These are phyloP conservation scores for Monotropa hypopitys DNA, from an alignment of 179 eudicot genomes.

Conservation along the genomic window DNA sequence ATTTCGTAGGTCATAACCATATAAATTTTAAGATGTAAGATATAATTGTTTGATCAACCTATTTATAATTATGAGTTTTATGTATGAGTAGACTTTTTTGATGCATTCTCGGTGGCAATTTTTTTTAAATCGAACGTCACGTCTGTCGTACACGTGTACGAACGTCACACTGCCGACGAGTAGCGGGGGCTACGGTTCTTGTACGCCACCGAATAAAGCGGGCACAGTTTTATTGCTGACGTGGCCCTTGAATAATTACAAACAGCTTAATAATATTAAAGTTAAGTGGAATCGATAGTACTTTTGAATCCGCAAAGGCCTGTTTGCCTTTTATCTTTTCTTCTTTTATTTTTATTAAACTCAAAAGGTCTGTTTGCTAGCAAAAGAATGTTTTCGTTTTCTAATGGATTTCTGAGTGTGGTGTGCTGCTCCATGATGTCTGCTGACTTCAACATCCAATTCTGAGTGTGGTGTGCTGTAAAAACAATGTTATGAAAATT, in stretches of 20 bases:
- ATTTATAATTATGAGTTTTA: too few relatives aligned
- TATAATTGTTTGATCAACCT: too few relatives aligned
- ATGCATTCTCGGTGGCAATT: constrained; percentile 12
- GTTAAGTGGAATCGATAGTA: constrained; percentile 6
- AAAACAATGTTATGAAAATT: too few relatives aligned
- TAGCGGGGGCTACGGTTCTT: constrained; percentile 10
- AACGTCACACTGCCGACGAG: constrained; percentile 29
- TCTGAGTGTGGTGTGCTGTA: too few relatives aligned
- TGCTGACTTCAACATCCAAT: too few relatives aligned
- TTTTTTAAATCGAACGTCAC: constrained; percentile 4
- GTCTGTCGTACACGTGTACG: constrained; percentile 42
- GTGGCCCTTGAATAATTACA: constrained; percentile 38
- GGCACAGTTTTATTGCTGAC: constrained; percentile 51
- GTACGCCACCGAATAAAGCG: constrained; percentile 33
- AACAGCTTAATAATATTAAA: not conserved
- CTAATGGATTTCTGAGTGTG: too few relatives aligned
- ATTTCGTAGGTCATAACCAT: too few relatives aligned
- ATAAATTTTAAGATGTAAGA: too few relatives aligned
- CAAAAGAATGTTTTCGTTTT: too few relatives aligned
- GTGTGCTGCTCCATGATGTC: too few relatives aligned
- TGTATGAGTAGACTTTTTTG: too few relatives aligned
- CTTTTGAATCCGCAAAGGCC: constrained; percentile 15
- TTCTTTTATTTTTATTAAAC: too few relatives aligned
- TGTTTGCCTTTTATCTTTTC: not conserved
- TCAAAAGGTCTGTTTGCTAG: not conserved